Conservation (phyloP, 2,329 filamentous ascomycete genomes). For the Botryotinia narcissicola region DNA sequence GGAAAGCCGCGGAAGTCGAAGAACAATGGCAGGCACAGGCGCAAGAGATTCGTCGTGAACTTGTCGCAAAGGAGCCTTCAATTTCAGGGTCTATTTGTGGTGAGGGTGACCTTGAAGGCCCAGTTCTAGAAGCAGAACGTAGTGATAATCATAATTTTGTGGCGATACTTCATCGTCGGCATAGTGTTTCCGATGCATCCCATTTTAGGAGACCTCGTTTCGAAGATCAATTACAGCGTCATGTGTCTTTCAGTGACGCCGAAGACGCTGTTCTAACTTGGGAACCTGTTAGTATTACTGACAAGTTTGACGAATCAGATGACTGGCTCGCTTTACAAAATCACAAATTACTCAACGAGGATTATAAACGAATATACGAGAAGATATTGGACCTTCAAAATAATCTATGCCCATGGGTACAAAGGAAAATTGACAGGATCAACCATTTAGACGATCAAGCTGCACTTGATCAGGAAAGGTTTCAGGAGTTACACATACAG, state of each 20-base stretch:
- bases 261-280: constrained; percentile 72
- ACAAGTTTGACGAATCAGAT: constrained; percentile 36
- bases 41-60: constrained; percentile 45
- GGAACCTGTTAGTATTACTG: constrained; percentile 52
- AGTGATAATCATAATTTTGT: constrained; percentile 43
- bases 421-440: constrained; percentile 54
- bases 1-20: constrained; percentile 29
- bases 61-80: constrained; percentile 49
- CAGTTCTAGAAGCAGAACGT: constrained; percentile 49
- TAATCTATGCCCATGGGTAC: constrained; percentile 60
- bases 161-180: constrained; percentile 59
- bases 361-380: constrained; percentile 55
- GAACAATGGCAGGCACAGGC: constrained; percentile 39
- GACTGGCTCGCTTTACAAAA: constrained; percentile 38
- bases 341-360: constrained; percentile 46
- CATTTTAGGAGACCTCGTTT: constrained; percentile 42
- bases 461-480: constrained; percentile 60
- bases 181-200: constrained; percentile 50
- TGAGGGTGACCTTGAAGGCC: constrained; percentile 58
- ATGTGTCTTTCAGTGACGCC: constrained; percentile 72
- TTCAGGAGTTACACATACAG: constrained; percentile 67
- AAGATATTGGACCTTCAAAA: constrained; percentile 52
- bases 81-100: constrained; percentile 58
- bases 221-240: constrained; percentile 65
- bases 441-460: constrained; percentile 60